Conservation (phyloP, 176 grass and related monocot genomes). For the Eleusine coracana region DNA sequence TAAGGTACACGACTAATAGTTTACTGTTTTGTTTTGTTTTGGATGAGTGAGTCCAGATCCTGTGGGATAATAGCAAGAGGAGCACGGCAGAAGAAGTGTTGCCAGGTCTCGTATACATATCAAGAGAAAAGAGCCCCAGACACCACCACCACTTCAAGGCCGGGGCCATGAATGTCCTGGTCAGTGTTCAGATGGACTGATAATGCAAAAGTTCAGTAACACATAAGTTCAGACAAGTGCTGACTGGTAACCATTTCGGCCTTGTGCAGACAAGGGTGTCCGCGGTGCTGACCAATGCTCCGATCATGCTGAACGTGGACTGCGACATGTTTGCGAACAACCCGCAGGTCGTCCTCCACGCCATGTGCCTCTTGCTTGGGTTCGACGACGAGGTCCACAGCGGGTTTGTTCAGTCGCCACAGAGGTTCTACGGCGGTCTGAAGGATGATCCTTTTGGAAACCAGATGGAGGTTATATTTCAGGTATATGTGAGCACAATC, state of each 20-base stretch:
- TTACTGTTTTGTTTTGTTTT: too few species aligned
- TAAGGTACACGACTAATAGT: too few species aligned
- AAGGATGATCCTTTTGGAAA: conserved; percentile 69
- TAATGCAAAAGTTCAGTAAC: neutral
- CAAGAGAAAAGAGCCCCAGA: conserved; percentile 47
- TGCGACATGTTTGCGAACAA: conserved; percentile 78
- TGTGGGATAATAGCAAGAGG: conserved; percentile 43
- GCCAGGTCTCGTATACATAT: conserved; percentile 55
- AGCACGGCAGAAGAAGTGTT: conserved; percentile 1
- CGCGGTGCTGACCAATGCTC: conserved; percentile 52
- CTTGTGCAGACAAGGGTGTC: conserved; percentile 56
- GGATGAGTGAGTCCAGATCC: conserved; percentile 31
- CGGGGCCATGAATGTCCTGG: conserved; percentile 62
- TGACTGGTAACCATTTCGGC: neutral
- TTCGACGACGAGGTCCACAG: conserved; percentile 33
- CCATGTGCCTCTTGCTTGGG: conserved; percentile 53
- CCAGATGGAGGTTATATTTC: neutral
- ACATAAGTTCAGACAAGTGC: neutral
- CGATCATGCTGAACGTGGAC: conserved; percentile 68
- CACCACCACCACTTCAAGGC: conserved; percentile 58
- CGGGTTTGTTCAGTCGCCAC: conserved; percentile 56
- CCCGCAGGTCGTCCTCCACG: conserved; percentile 41
- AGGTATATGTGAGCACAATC: neutral
- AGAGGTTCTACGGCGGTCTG: conserved; percentile 44
- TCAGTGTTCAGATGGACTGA: neutral